Evolutionary conservation across 1,284 basidiomycete genomes (phyloP).

Genomic region (Leccinum subrobustum): DNA sequence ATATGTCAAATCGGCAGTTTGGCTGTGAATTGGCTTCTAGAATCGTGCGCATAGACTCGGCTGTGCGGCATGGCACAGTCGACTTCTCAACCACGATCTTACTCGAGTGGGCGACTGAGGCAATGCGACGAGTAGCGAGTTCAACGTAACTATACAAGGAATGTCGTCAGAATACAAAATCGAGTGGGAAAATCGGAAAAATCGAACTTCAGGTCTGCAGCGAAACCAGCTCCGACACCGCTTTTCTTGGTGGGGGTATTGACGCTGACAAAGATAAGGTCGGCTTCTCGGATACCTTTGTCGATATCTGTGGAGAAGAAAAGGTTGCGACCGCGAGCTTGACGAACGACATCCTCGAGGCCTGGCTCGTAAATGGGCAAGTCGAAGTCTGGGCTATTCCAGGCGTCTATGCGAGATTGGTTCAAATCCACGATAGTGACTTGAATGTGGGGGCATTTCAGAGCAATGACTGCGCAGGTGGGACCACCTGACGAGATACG

Average conservation of each 20-base stretch:
- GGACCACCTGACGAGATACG: slow-evolving; percentile 64
- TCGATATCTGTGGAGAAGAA: slow-evolving; percentile 98
- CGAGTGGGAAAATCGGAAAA: background rate
- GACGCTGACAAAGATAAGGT: slow-evolving; percentile 87
- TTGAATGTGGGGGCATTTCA: slow-evolving; percentile 90
- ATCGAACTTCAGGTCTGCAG: slow-evolving; percentile 92
- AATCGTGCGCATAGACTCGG: slow-evolving; percentile 98
- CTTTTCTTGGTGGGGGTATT: slow-evolving; percentile 99
- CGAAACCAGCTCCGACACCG: slow-evolving; percentile 96
- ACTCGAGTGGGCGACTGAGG: slow-evolving; percentile 83
- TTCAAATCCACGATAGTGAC: slow-evolving; percentile 99
- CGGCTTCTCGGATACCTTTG: slow-evolving; percentile 88
- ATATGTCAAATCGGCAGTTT: slow-evolving; percentile 92
- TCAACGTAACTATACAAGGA: slow-evolving; percentile 80
- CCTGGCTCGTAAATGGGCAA: slow-evolving; percentile 98
- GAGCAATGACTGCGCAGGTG: slow-evolving; percentile 94
- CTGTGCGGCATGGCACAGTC: slow-evolving; percentile 97
- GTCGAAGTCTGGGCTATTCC: slow-evolving; percentile 80
- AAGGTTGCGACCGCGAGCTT: slow-evolving; percentile 89
- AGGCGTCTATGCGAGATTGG: slow-evolving; percentile 90
- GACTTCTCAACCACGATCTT: slow-evolving; percentile 99
- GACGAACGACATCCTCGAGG: slow-evolving; percentile 89
- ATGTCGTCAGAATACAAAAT: slow-evolving; percentile 1
- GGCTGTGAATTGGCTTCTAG: slow-evolving; percentile 96
- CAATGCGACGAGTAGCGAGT: slow-evolving; percentile 93